These are phyloP conservation scores for Epichloe gansuensis DNA, from an alignment of 2,329 filamentous ascomycete genomes.

Conservation along the genomic window DNA sequence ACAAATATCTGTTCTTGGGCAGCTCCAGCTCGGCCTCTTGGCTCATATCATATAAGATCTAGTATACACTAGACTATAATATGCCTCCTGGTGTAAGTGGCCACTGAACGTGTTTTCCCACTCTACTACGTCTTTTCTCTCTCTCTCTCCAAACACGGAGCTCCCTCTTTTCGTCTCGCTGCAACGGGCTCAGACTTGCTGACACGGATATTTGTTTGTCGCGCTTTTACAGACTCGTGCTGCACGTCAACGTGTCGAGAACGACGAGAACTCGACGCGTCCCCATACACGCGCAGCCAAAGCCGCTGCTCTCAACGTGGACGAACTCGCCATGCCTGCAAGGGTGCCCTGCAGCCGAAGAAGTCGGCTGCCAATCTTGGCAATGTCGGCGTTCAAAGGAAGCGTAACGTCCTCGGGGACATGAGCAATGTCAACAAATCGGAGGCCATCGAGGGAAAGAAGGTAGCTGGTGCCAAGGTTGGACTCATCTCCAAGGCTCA, in stretches of 20 bases:
- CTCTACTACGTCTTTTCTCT: background rate
- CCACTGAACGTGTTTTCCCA: background rate
- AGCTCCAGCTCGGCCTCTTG: constrained; percentile 9
- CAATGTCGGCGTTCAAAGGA: constrained; percentile 42
- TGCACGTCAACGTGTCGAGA: constrained; percentile 69
- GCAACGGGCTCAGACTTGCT: constrained; percentile 4
- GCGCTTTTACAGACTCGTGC: constrained; percentile 44
- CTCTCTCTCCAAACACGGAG: background rate
- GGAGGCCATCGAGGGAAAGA: constrained; percentile 62
- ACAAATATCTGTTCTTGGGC: constrained; percentile 6
- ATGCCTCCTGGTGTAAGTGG: constrained; percentile 25
- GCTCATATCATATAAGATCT: constrained; percentile 9
- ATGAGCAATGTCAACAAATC: constrained; percentile 89
- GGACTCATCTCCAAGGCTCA: constrained; percentile 72
- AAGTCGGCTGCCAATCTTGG: constrained; percentile 43
- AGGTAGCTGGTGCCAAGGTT: constrained; percentile 49
- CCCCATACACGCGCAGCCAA: constrained; percentile 82
- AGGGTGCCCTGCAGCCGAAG: constrained; percentile 59
- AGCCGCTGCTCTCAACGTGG: constrained; percentile 59
- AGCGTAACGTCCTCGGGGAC: constrained; percentile 79
- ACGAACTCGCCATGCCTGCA: constrained; percentile 46
- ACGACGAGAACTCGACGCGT: constrained; percentile 88
- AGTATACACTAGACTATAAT: constrained; percentile 15
- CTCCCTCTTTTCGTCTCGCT: constrained; percentile 12
- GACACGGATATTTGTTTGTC: constrained; percentile 1